Base-by-base conservation (phyloP, 1,139 yeast genomes). In the Scheffersomyces parashehatae region DNA sequence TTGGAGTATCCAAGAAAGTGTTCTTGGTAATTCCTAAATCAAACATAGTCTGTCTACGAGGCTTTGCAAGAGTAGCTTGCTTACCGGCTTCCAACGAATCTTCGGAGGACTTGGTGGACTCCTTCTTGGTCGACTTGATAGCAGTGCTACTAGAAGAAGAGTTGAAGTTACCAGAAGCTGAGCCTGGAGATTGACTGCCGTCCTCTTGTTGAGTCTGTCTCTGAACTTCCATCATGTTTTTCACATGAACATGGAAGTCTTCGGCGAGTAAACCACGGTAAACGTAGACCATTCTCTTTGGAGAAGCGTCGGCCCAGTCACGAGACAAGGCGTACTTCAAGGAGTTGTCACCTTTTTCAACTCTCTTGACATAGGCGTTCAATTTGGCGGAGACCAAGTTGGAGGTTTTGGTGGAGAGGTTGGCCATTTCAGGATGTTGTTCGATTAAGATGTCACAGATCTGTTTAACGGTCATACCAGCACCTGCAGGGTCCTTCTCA, bases 281-380 rank as follows among this genome's bases (percentile, higher is more conserved):
- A 39, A 85, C 90, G 57, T 87, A 87, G 31, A 87, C 89, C 95
- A 87, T 87, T 70, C 95, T 76, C 57, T 87, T 84, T 38, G 95
- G 95, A 4, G 88, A 82, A 12, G 91, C 88, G 62, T 85, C 91
- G 3, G 93, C 91, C 95, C 95, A 87, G 62, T 86, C 93, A 65
- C 95, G 77, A 3, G 89, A 83, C 41, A 87, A 68, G 20, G 93
- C 88, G 60, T 86, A 86, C 47, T 77, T 78, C 56, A 87, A 72
- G 39, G 81, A 77, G 49, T 81, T 73, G 59, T 86, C 95, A 51
- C 93, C 93, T 74, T 79, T 83, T 62, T 87, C 95, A 29, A 86
- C 88, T 54, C 90, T 76, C 59, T 87, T 87, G 38, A 86, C 93
- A 56, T 87, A 87, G 14, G 95, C 93, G 60, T 87, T 87, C 54